Conservation (phyloP, 495 filamentous ascomycete genomes). For the Neurospora sp. region DNA sequence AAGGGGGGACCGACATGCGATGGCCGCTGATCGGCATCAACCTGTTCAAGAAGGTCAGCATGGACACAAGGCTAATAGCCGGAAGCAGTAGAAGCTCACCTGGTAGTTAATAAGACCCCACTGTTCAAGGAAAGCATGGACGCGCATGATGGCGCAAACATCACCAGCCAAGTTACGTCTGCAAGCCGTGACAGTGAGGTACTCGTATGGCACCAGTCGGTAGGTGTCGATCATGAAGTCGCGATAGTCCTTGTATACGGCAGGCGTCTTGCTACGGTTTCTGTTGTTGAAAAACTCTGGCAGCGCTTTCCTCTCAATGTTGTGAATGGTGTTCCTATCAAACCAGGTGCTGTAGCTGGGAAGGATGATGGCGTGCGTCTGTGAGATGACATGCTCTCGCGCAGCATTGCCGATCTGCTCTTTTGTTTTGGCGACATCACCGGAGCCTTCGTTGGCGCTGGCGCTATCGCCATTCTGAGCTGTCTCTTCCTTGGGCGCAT, state of each 20-base stretch:
- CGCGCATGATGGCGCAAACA: constrained; percentile 97
- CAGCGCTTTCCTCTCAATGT: constrained; percentile 80
- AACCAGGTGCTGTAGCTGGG: constrained; percentile 98
- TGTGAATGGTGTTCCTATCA: constrained; percentile 86
- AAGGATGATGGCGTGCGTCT: constrained; percentile 88
- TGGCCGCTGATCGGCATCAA: constrained; percentile 88
- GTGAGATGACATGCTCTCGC: constrained; percentile 78
- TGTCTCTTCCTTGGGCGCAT: constrained; percentile 48
- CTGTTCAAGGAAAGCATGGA: constrained; percentile 97
- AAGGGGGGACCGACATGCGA: constrained; percentile 94
- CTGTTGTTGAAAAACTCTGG: constrained; percentile 97
- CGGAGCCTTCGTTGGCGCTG: constrained; percentile 26
- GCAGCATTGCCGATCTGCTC: constrained; percentile 75
- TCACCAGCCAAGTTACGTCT: constrained; percentile 91
- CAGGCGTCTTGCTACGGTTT: constrained; percentile 93
- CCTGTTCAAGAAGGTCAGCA: constrained; percentile 42
- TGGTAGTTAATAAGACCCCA: constrained; percentile 99
- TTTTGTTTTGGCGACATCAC: constrained; percentile 48
- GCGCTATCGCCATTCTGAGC: constrained; percentile 38
- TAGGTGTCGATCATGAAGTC: constrained; percentile 99
- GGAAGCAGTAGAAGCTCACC: constrained; percentile 36
- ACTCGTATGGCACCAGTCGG: constrained; percentile 86
- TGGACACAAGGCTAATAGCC: background rate
- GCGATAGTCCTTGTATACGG: constrained; percentile 97
- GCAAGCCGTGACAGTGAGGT: constrained; percentile 96